These are phyloP conservation scores for Apiotrichum gracile DNA, from an alignment of 1,284 basidiomycete species.

Conservation along the genomic window DNA sequence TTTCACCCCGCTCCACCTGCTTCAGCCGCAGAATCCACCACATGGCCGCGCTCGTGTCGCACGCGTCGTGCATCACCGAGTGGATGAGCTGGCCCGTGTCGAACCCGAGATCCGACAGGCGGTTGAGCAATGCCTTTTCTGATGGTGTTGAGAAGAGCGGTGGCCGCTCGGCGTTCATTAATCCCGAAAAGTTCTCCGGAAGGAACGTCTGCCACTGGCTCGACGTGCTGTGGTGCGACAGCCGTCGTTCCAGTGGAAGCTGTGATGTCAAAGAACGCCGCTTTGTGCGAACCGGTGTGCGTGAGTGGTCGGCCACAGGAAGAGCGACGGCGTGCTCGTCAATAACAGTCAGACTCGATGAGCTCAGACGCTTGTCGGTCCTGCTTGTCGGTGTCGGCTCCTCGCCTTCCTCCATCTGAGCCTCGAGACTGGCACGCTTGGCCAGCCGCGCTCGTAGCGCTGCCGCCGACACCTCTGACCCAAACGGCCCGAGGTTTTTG, in stretches of 20 bases:
- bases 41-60: conserved; percentile 80
- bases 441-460: background rate
- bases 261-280: conserved; percentile 85
- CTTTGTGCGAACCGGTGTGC: conserved; percentile 90
- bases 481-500: conserved; percentile 13
- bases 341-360: conserved; percentile 41
- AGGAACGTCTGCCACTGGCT: conserved; percentile 33
- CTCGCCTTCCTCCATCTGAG: conserved; percentile 39
- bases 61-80: conserved; percentile 83
- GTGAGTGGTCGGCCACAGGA: conserved; percentile 51
- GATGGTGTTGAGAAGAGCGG: conserved; percentile 77
- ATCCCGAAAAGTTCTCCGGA: conserved; percentile 58
- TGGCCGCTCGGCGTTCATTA: conserved; percentile 65
- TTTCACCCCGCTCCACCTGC: conserved; percentile 49
- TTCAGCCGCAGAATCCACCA: conserved; percentile 95
- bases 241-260: conserved; percentile 48
- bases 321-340: conserved; percentile 40
- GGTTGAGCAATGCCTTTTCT: conserved; percentile 74
- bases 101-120: conserved; percentile 70
- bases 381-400: conserved; percentile 3
- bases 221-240: conserved; percentile 37
- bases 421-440: conserved; percentile 20
- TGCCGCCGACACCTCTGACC: conserved; percentile 1
- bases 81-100: conserved; percentile 93
- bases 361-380: conserved; percentile 30